Conservation (phyloP, 305 asterid genomes). For the Rubia tinctorum region DNA sequence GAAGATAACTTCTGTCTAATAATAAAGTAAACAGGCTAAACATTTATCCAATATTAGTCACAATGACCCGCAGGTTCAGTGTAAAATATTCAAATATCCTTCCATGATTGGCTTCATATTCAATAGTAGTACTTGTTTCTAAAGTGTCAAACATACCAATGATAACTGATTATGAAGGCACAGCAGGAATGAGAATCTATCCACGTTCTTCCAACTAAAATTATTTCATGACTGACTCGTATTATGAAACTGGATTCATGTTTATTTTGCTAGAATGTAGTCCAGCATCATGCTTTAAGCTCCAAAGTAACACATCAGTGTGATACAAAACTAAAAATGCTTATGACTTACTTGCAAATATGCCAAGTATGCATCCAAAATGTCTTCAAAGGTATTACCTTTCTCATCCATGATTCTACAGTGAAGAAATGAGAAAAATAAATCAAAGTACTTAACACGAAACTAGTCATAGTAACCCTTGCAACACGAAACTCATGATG, state of each 20-base stretch:
- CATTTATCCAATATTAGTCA: not conserved
- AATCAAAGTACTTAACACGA: not conserved
- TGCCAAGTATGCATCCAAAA: slow-evolving; percentile 83
- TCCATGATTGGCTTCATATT: not conserved
- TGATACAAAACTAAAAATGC: slow-evolving; percentile 12
- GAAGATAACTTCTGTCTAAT: not conserved
- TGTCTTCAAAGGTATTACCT: slow-evolving; percentile 67
- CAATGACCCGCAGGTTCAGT: not conserved
- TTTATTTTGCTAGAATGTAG: not conserved
- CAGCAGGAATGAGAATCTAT: not conserved
- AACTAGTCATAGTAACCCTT: not conserved
- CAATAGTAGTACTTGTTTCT: not conserved
- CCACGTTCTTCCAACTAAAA: not conserved
- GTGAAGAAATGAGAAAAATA: slow-evolving; percentile 13
- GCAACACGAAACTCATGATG: not conserved
- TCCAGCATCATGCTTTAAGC: not conserved
- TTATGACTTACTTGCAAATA: slow-evolving; percentile 69
- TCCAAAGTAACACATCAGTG: not conserved
- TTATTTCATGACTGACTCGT: not conserved
- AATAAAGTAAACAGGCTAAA: not conserved
- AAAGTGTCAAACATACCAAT: not conserved
- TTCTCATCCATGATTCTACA: slow-evolving; percentile 55
- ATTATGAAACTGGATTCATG: not conserved
- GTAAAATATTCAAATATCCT: not conserved
- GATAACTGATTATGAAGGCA: not conserved